A percentile compares a stretch with the other conserved stretches of the same genome.
Conservation (phyloP, 2,329 filamentous ascomycete species). For the Ophiosphaerella herpotricha region DNA sequence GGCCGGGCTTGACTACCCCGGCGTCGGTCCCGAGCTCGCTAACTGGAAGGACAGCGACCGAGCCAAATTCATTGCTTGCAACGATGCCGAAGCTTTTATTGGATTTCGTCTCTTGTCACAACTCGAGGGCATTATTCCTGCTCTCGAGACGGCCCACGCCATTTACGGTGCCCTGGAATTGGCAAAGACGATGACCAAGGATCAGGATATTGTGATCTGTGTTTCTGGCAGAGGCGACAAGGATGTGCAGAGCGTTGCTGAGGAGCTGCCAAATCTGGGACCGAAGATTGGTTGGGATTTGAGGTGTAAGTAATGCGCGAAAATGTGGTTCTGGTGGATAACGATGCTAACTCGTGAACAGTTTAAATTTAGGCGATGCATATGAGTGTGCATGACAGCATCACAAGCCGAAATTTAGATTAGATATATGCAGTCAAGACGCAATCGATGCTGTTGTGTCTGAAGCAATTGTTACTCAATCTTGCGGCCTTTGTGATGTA, state of each 20-base stretch:
- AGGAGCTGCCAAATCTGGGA: slow-evolving; percentile 85
- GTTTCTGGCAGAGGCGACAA: slow-evolving; percentile 94
- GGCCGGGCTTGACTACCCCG: slow-evolving; percentile 94
- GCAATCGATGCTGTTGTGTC: background rate
- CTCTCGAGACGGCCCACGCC: slow-evolving; percentile 90
- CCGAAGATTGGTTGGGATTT: slow-evolving; percentile 81
- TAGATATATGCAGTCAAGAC: background rate
- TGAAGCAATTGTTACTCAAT: background rate
- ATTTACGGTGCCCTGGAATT: slow-evolving; percentile 87
- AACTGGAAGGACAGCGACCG: slow-evolving; percentile 90
- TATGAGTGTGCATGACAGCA: background rate
- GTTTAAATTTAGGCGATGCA: slow-evolving; percentile 22
- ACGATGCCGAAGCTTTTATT: slow-evolving; percentile 85
- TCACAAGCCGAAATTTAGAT: background rate
- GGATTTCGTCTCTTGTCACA: slow-evolving; percentile 85
- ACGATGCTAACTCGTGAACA: slow-evolving; percentile 25
- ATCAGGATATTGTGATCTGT: slow-evolving; percentile 90
- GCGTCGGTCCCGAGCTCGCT: slow-evolving; percentile 89
- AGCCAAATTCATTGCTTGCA: slow-evolving; percentile 87
- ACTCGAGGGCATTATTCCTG: slow-evolving; percentile 95
- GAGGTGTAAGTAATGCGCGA: slow-evolving; percentile 49
- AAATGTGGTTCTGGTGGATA: background rate
- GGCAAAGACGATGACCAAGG: slow-evolving; percentile 89
- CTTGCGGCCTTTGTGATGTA: background rate
- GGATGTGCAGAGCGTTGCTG: slow-evolving; percentile 97